phyloP scores from a whole-genome alignment of 495 filamentous ascomycete species.

The Hypoxylon trugodes region DNA sequence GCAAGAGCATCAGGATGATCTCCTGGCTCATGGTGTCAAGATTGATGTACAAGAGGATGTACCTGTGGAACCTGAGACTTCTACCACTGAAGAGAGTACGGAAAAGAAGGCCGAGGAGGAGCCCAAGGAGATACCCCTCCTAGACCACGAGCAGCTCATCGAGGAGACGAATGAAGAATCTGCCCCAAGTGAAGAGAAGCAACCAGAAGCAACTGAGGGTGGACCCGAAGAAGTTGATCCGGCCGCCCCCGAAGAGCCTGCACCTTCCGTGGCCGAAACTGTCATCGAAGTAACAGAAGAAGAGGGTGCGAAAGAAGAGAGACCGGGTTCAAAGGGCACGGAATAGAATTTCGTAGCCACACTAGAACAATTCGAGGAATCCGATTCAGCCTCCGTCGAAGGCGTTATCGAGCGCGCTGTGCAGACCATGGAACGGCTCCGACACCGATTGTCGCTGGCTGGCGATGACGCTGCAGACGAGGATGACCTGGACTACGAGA shows the following conservation, averaged over 20 bases:
- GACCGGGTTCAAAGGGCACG: slow-evolving; percentile 18
- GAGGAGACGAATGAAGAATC: slow-evolving; percentile 42
- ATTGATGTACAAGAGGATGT: slow-evolving; percentile 33
- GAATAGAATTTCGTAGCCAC: slow-evolving; percentile 40
- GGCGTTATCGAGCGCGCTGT: slow-evolving; percentile 10
- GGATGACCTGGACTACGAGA: slow-evolving; percentile 20
- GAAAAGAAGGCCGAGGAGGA: slow-evolving; percentile 34
- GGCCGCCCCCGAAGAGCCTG: slow-evolving; percentile 5
- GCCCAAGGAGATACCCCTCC: slow-evolving; percentile 20
- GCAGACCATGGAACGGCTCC: slow-evolving; percentile 2
- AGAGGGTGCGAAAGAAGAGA: slow-evolving; percentile 23
- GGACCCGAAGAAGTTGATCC: slow-evolving; percentile 3
- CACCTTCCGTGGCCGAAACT: slow-evolving; percentile 20
- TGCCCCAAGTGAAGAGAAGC: slow-evolving; percentile 27
- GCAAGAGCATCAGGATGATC: slow-evolving; percentile 1
- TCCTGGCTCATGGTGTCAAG: slow-evolving; percentile 13
- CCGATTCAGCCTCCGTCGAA: background rate
- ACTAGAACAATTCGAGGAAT: slow-evolving; percentile 31
- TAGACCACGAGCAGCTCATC: slow-evolving; percentile 37
- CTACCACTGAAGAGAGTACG: slow-evolving; percentile 16
- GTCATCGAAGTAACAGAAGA: slow-evolving; percentile 22
- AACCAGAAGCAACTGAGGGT: slow-evolving; percentile 26
- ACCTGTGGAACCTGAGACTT: slow-evolving; percentile 35
- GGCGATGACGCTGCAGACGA: background rate
- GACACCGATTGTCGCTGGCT: slow-evolving; percentile 8